Evolutionary conservation across 1,284 basidiomycete genomes (phyloP), one percentile per base, ranked within the genome.

Genomic region (Schizopora paradoxa): DNA sequence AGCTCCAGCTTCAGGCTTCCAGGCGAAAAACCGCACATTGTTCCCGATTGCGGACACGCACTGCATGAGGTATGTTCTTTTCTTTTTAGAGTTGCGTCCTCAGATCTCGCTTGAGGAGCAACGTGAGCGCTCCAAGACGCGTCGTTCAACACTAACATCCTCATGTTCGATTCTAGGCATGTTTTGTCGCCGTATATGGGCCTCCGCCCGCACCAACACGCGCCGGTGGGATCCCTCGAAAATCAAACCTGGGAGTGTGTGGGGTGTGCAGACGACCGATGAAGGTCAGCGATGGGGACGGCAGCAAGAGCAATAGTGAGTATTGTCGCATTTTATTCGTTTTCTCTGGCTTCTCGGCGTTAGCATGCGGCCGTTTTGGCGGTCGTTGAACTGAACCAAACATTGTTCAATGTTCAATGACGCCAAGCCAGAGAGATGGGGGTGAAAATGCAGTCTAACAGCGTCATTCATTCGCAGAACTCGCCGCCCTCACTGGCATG

Each of bases 1-100:
- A 86, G 82, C 57, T 91, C 92, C 64, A 84, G 79, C 67, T 90
- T 90, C 67, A 76, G 86, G 53, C 71, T 92, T 16, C 89, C 84
- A 0, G 94, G 95, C 13, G 95, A 99, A 68, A 97, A 95, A 62
- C 91, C 94, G 1, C 93, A 97, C 60, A 87, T 99, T 47, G 86
- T 96, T 21, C 95, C 95, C 23, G 85, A 91, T 59, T 99, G 95
- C 58, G 93, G 95, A n/a, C 95, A 99, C 68, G 86, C 90, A 7
- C 77, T 99, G 19, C 95, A 96, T 66, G 87, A 96, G 70, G 91
- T 90, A 54, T 60, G 79, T 68, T 5, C 31, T n/a, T n/a, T 38
- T 47, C 28, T 25, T 6, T 23, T 43, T 29, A 43, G n/a, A n/a
- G n/a, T n/a, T n/a, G n/a, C n/a, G n/a, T n/a, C n/a, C n/a, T n/a